Evolutionary conservation across 306 rosid genomes (phyloP).

Genomic region (Corylus heterophylla): DNA sequence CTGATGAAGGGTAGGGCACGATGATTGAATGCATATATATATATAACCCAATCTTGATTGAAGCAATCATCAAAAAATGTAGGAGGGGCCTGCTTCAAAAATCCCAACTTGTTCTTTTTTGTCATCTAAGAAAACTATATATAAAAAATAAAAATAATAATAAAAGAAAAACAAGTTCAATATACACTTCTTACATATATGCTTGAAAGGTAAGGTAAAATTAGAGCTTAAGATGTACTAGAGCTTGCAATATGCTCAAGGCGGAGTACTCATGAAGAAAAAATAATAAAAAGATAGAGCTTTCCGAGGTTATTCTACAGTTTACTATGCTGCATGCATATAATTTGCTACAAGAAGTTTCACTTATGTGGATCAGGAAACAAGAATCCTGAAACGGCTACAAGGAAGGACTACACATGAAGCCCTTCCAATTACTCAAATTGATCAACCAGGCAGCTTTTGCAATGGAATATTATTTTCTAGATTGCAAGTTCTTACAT

Average conservation of each 20-base stretch:
- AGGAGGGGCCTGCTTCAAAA: background rate
- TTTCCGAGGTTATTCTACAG: background rate
- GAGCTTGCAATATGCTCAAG: background rate
- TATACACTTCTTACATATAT: background rate
- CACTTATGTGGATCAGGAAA: conserved; percentile 1
- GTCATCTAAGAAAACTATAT: too few species aligned
- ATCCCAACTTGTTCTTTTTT: background rate
- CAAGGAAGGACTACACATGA: background rate
- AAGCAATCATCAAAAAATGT: background rate
- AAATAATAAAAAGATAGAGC: background rate
- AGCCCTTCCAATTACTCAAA: background rate
- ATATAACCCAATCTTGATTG: background rate
- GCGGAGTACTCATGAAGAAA: background rate
- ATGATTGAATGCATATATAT: background rate
- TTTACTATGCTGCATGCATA: background rate
- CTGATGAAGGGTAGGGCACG: background rate
- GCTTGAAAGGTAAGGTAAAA: background rate
- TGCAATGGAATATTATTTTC: background rate
- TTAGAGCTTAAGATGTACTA: background rate
- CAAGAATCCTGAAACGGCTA: background rate
- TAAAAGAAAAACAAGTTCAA: background rate
- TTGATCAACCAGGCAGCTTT: background rate
- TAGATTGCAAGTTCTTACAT: background rate
- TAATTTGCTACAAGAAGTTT: background rate
- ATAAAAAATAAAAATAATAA: background rate